These are phyloP conservation scores for Camelina sativa DNA, from an alignment of 345 rosid genomes.

Conservation along the genomic window DNA sequence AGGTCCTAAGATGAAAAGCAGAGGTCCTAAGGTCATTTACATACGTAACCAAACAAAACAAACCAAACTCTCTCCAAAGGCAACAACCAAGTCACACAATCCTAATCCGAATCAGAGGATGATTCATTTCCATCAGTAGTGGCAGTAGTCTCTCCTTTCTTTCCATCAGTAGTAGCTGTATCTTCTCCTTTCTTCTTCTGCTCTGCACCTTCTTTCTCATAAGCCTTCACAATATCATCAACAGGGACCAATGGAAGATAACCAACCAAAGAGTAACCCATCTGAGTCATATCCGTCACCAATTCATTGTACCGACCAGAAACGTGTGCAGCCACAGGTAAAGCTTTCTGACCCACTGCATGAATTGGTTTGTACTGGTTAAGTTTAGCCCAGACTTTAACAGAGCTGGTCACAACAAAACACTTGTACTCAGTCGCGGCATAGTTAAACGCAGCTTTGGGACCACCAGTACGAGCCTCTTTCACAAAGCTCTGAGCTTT, in stretches of 20 bases:
- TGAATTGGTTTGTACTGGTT: slow-evolving; percentile 56
- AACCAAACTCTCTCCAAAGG: background rate
- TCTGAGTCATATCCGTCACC: slow-evolving; percentile 51
- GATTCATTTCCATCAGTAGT: slow-evolving; percentile 26
- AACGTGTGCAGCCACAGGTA: slow-evolving; percentile 63
- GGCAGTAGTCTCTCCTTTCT: background rate
- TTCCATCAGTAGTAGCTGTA: slow-evolving; percentile 5
- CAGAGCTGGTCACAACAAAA: slow-evolving; percentile 55
- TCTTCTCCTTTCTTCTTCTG: slow-evolving; percentile 43
- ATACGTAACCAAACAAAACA: slow-evolving; percentile 17
- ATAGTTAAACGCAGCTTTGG: slow-evolving; percentile 56
- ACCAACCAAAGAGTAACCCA: slow-evolving; percentile 61
- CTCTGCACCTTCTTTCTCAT: slow-evolving; percentile 49
- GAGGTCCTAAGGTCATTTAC: slow-evolving; percentile 35
- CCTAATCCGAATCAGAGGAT: slow-evolving; percentile 57
- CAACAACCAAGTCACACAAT: slow-evolving; percentile 36
- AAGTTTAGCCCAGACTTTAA: slow-evolving; percentile 61
- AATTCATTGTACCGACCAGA: slow-evolving; percentile 59
- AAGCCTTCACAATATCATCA: slow-evolving; percentile 65
- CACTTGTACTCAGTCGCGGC: slow-evolving; percentile 60
- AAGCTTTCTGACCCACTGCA: slow-evolving; percentile 51
- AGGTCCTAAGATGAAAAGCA: background rate
- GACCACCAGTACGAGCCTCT: slow-evolving; percentile 67
- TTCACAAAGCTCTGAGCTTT: slow-evolving; percentile 57
- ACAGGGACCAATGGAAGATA: slow-evolving; percentile 72